A percentile compares a stretch with the other conserved stretches of the same genome.
Conservation (phyloP, 2,329 filamentous ascomycete species). For the Conoideocrella luteorostrata region DNA sequence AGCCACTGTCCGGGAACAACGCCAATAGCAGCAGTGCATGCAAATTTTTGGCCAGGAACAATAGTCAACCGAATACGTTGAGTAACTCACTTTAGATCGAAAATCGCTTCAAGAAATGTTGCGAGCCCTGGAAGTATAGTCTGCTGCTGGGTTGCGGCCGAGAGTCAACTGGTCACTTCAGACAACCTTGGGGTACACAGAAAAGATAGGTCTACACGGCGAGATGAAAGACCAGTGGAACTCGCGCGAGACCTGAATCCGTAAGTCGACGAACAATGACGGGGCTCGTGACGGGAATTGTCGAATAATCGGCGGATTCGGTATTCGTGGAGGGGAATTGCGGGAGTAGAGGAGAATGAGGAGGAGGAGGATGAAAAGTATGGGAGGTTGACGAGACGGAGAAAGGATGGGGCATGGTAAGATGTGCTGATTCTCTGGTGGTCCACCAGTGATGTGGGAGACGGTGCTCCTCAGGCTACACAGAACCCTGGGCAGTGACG, state of each 20-base stretch:
- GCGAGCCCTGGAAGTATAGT: constrained; percentile 9
- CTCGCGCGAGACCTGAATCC: constrained; percentile 25
- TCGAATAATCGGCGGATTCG: constrained; percentile 31
- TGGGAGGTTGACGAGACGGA: constrained; percentile 10
- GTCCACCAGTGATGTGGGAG: constrained; percentile 3
- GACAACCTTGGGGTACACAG: constrained; percentile 5
- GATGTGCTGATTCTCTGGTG: constrained; percentile 1
- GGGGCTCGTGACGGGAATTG: constrained; percentile 26
- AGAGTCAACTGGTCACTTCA: constrained; percentile 12
- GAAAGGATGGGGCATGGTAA: constrained; percentile 3
- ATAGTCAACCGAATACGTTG: neutral
- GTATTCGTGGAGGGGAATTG: constrained; percentile 21
- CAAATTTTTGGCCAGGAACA: neutral
- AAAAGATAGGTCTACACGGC: constrained; percentile 20
- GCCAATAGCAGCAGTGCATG: too few species aligned
- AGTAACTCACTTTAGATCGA: constrained; percentile 4
- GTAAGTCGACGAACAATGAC: constrained; percentile 18
- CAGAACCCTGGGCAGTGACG: neutral
- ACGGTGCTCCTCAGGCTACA: neutral
- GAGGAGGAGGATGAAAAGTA: constrained; percentile 7
- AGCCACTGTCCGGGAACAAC: too few species aligned
- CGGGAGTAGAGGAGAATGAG: constrained; percentile 14
- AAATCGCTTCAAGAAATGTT: neutral
- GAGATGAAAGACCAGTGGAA: constrained; percentile 18
- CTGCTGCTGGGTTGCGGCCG: constrained; percentile 9